Conservation (phyloP, 305 asterid species). For the Solanum hybrid region DNA sequence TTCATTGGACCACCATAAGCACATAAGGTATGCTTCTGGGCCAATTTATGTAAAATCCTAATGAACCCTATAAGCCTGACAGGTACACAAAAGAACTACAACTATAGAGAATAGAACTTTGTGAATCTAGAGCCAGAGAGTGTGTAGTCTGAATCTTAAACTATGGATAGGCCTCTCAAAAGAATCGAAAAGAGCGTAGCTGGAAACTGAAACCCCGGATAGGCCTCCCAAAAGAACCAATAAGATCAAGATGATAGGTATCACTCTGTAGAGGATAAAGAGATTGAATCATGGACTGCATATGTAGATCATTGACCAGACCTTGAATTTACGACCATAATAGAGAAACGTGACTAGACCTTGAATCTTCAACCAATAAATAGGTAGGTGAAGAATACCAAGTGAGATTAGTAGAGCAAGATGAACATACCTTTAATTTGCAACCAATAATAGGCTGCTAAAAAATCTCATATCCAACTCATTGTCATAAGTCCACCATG, state of each 20-base stretch:
- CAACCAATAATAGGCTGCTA: not conserved
- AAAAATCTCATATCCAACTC: not conserved
- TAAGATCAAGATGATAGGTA: not conserved
- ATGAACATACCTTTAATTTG: not conserved
- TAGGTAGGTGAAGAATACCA: not conserved
- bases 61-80: not conserved
- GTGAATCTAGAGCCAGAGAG: not conserved
- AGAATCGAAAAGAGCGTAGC: not conserved
- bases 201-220: not conserved
- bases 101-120: not conserved
- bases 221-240: not conserved
- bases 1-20: not conserved
- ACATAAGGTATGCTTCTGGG: not conserved
- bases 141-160: not conserved
- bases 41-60: not conserved
- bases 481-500: not conserved
- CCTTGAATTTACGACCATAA: no score
- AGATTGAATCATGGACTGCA: not conserved
- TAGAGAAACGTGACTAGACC: not conserved
- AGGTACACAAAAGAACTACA: not conserved
- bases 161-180: not conserved
- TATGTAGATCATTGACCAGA: no score
- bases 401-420: not conserved
- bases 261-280: not conserved
- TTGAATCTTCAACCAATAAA: not conserved